These are phyloP conservation scores for Candida namnaoensis DNA, from an alignment of 805 yeast species.

Conservation along the genomic window DNA sequence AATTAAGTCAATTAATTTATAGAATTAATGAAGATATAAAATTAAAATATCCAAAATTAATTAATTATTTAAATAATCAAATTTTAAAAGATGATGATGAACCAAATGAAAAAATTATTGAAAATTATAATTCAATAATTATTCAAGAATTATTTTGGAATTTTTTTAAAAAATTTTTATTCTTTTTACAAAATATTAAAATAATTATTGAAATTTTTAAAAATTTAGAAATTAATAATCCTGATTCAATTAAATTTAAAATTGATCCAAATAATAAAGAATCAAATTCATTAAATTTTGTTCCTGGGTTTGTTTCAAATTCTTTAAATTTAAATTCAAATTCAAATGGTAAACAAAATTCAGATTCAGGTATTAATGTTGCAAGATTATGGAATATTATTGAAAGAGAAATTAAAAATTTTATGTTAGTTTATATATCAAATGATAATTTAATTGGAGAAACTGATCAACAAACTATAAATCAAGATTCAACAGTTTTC, in stretches of 20 bases:
- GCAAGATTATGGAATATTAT: constrained; percentile 9
- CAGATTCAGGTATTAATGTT: neutral
- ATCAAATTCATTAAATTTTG: neutral
- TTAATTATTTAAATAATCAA: constrained; percentile 19
- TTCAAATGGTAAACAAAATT: too few species aligned
- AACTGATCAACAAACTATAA: too few species aligned
- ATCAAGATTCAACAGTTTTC: constrained; percentile 12
- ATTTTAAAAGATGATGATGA: neutral
- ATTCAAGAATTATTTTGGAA: constrained; percentile 65
- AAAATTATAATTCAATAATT: constrained; percentile 43
- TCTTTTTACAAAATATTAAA: constrained; percentile 63
- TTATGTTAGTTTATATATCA: constrained; percentile 14
- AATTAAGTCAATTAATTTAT: constrained; percentile 54
- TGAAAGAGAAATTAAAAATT: constrained; percentile 8
- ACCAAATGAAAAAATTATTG: constrained; percentile 16
- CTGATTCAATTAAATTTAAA: constrained; percentile 2
- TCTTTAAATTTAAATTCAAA: neutral
- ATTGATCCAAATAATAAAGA: constrained; percentile 1
- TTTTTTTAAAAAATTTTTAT: constrained; percentile 53
- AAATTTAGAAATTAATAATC: constrained; percentile 13
- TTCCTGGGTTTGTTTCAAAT: neutral
- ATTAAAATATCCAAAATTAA: constrained; percentile 38
- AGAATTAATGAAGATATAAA: constrained; percentile 59
- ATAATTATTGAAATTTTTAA: constrained; percentile 51
- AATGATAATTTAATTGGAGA: constrained; percentile 3